Conservation (phyloP, 2,329 filamentous ascomycete genomes). For the Salinomyces thailandicus region DNA sequence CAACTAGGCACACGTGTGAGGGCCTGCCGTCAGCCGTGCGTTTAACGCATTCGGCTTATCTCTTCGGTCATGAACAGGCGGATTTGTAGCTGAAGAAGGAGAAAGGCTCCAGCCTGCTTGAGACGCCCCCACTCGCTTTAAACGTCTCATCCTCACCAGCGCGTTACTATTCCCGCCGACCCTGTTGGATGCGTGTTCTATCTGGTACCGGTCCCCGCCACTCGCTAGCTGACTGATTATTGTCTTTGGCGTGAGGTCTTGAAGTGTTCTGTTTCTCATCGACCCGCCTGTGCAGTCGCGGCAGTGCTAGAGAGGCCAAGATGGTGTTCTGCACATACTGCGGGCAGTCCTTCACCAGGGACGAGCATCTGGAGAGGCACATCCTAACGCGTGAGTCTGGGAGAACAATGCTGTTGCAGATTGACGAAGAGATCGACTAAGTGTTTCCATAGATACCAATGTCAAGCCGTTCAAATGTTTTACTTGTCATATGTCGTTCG, state of each 20-base stretch:
- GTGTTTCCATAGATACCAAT: constrained; percentile 41
- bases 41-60: background rate
- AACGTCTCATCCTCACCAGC: background rate
- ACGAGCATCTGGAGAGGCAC: constrained; percentile 43
- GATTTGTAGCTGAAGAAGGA: constrained; percentile 1
- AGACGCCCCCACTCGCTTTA: constrained; percentile 2
- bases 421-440: too few species aligned
- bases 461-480: constrained; percentile 47
- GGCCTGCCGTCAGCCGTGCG: constrained; percentile 16
- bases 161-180: background rate
- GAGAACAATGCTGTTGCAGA: too few species aligned
- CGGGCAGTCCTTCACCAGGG: constrained; percentile 42
- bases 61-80: constrained; percentile 3
- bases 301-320: too few species aligned
- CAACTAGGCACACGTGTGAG: constrained; percentile 2
- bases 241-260: too few species aligned
- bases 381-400: constrained; percentile 40
- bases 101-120: constrained; percentile 1
- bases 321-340: constrained; percentile 47
- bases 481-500: constrained; percentile 46
- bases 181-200: background rate
- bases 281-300: too few species aligned
- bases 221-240: too few species aligned
- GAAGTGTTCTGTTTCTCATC: too few species aligned
- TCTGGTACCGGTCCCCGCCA: background rate